These are phyloP conservation scores for Rhizophora apiculata DNA, from an alignment of 345 rosid species.

Conservation along the genomic window DNA sequence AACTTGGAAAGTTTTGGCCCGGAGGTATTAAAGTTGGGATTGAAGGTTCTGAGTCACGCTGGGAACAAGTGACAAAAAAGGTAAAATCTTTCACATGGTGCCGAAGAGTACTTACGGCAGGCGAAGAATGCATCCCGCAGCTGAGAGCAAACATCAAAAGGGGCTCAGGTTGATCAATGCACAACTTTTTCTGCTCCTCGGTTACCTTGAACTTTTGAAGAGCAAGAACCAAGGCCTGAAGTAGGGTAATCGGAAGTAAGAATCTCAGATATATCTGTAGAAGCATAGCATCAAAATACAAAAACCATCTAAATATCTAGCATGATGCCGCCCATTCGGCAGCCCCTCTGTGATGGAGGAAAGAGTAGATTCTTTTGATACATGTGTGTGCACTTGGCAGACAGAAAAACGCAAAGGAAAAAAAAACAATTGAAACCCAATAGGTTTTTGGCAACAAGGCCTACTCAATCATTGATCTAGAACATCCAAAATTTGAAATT, in stretches of 20 bases:
- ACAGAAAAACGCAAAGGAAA: neutral
- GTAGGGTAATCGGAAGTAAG: conserved; percentile 6
- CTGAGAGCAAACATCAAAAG: conserved; percentile 57
- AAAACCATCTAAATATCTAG: neutral
- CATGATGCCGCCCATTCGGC: neutral
- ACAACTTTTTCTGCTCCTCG: conserved; percentile 42
- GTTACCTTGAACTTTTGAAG: conserved; percentile 53
- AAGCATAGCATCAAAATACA: neutral
- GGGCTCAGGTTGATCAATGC: conserved; percentile 57
- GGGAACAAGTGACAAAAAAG: neutral
- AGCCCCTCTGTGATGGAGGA: neutral
- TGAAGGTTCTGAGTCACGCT: neutral
- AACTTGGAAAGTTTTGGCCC: conserved; percentile 1
- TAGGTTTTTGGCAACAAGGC: neutral
- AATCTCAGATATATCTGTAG: neutral
- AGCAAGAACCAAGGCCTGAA: conserved; percentile 51
- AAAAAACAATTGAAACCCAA: neutral
- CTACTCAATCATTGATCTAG: neutral
- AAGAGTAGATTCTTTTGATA: neutral
- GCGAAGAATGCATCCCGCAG: conserved; percentile 61
- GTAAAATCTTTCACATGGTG: neutral
- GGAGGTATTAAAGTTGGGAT: neutral
- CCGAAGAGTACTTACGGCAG: conserved; percentile 48
- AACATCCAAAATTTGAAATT: conserved; percentile 9
- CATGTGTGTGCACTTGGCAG: too few species aligned